Evolutionary conservation across 345 rosid species (phyloP).

Genomic region (Dovyalis caffra): DNA sequence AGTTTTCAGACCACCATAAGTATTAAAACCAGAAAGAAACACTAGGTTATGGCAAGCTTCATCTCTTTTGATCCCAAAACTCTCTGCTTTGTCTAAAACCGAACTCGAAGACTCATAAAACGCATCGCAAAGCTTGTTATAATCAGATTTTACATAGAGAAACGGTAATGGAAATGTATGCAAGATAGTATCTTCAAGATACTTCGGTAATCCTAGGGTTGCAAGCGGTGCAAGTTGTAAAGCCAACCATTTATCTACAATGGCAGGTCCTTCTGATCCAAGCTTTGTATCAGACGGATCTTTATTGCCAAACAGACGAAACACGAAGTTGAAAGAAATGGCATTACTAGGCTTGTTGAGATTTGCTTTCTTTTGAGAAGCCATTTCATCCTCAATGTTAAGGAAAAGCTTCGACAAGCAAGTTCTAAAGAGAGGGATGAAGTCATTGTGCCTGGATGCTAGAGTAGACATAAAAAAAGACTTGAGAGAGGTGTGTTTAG

Average conservation of each 20-base stretch:
- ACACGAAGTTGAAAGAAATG: slow-evolving; percentile 25
- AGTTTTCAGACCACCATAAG: slow-evolving; percentile 38
- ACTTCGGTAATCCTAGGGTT: slow-evolving; percentile 23
- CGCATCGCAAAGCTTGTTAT: slow-evolving; percentile 31
- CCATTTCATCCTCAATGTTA: slow-evolving; percentile 30
- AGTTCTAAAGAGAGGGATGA: slow-evolving; percentile 33
- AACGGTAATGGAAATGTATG: slow-evolving; percentile 37
- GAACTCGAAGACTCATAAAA: slow-evolving; percentile 17
- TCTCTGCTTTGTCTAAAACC: slow-evolving; percentile 32
- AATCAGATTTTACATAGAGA: slow-evolving; percentile 25
- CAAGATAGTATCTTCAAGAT: slow-evolving; percentile 24
- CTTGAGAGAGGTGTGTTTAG: slow-evolving; percentile 35
- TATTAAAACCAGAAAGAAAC: slow-evolving; percentile 33
- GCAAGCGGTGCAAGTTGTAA: slow-evolving; percentile 32
- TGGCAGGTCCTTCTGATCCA: slow-evolving; percentile 21
- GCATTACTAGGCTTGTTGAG: slow-evolving; percentile 9
- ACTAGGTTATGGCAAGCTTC: slow-evolving; percentile 53
- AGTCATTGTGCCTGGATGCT: slow-evolving; percentile 14
- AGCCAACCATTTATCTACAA: slow-evolving; percentile 17
- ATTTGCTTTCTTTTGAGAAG: not conserved
- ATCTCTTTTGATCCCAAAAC: slow-evolving; percentile 24
- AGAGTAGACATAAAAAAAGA: slow-evolving; percentile 24
- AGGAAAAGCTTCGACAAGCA: slow-evolving; percentile 26
- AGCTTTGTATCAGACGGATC: slow-evolving; percentile 27
- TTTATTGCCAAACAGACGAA: slow-evolving; percentile 17